These are phyloP conservation scores for Xylaria sp. DNA, from an alignment of 2,329 filamentous ascomycete species.

Conservation along the genomic window DNA sequence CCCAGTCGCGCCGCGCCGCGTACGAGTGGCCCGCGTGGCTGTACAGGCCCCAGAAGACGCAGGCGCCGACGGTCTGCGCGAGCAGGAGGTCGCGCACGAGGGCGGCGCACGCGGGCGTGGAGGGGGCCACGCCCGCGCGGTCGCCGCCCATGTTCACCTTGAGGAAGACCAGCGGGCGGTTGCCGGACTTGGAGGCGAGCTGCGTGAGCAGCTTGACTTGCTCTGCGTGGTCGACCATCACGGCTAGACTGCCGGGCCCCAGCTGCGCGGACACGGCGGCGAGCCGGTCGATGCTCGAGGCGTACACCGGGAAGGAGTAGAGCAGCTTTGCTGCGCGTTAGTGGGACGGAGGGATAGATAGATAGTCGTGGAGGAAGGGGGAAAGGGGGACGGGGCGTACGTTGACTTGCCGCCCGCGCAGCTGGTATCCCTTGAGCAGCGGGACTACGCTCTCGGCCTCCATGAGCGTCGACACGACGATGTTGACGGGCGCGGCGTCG, in stretches of 20 bases:
- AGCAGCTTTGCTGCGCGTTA: constrained; percentile 57
- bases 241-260: constrained; percentile 60
- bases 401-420: constrained; percentile 60
- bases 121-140: constrained; percentile 68
- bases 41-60: constrained; percentile 68
- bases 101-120: constrained; percentile 50
- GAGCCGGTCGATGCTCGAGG: constrained; percentile 65
- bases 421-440: constrained; percentile 63
- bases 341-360: neutral
- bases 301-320: constrained; percentile 73
- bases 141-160: constrained; percentile 78
- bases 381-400: constrained; percentile 46
- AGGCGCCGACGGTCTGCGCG: constrained; percentile 46
- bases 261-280: constrained; percentile 60
- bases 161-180: constrained; percentile 64
- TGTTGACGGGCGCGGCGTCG: constrained; percentile 54
- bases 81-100: constrained; percentile 54
- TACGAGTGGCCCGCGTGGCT: constrained; percentile 78
- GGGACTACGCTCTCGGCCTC: constrained; percentile 73
- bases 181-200: constrained; percentile 49
- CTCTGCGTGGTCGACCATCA: constrained; percentile 72
- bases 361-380: neutral
- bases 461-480: constrained; percentile 75
- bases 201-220: constrained; percentile 60
- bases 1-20: constrained; percentile 56